phyloP scores from a whole-genome alignment of 2,329 filamentous ascomycete species.

The Microdochium bolleyi region DNA sequence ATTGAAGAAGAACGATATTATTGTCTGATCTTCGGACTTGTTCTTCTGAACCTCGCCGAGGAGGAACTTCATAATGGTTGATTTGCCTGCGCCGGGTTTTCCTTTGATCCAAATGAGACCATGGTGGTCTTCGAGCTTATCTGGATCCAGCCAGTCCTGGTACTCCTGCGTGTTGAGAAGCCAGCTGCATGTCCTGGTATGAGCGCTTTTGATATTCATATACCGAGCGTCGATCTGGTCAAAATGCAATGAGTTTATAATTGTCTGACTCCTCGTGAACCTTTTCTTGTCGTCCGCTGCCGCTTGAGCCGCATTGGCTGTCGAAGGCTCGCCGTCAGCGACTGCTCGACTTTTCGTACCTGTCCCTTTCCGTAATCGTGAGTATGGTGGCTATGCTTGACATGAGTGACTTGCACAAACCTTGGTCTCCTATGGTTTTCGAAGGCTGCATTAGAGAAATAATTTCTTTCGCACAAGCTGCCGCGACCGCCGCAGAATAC shows the following conservation, averaged over 20 bases:
- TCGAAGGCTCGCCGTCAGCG: no score
- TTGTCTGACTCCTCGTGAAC: neutral
- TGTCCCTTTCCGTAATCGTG: no score
- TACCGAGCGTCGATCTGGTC: constrained; percentile 27
- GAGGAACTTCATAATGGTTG: constrained; percentile 15
- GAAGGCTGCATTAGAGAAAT: neutral
- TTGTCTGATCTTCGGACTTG: neutral
- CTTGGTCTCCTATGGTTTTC: no score
- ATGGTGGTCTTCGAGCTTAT: constrained; percentile 16
- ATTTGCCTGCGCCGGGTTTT: constrained; percentile 37
- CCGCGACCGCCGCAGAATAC: neutral
- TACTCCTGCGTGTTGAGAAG: constrained; percentile 24
- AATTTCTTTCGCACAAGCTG: constrained; percentile 1
- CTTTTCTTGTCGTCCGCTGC: no score
- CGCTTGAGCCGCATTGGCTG: no score
- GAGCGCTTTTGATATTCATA: constrained; percentile 23
- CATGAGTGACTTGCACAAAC: no score
- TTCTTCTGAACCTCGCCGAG: constrained; percentile 5
- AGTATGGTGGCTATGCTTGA: no score
- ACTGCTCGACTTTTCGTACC: no score
- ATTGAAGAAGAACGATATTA: constrained; percentile 17
- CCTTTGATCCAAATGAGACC: constrained; percentile 40
- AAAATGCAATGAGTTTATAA: constrained; percentile 26
- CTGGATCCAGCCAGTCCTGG: constrained; percentile 25
- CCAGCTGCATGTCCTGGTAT: constrained; percentile 31